These are phyloP conservation scores for Aspergillus sp. DNA, from an alignment of 2,329 filamentous ascomycete genomes.

Conservation along the genomic window DNA sequence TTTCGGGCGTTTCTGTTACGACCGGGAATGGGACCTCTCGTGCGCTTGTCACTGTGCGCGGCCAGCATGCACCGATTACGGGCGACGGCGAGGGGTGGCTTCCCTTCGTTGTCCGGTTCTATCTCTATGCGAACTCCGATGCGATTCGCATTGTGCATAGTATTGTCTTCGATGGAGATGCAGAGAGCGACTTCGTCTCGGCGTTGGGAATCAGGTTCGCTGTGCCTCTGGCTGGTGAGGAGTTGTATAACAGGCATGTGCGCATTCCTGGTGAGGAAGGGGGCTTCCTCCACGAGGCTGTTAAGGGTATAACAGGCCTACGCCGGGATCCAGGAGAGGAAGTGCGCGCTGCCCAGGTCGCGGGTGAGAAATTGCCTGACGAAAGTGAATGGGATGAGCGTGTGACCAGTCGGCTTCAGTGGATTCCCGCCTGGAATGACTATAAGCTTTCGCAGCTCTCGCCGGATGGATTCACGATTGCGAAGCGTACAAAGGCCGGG, in stretches of 20 bases:
- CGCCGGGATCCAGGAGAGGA: constrained; percentile 52
- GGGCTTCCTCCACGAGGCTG: constrained; percentile 58
- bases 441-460: constrained; percentile 59
- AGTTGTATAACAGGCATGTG: constrained; percentile 60
- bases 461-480: constrained; percentile 60
- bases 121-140: constrained; percentile 59
- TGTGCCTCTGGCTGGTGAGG: constrained; percentile 54
- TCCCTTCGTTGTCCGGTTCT: constrained; percentile 58
- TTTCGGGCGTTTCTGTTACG: constrained; percentile 53
- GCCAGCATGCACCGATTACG: constrained; percentile 36
- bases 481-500: constrained; percentile 56
- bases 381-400: constrained; percentile 41
- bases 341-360: constrained; percentile 42
- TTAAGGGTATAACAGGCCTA: constrained; percentile 61
- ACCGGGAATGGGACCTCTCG: constrained; percentile 38
- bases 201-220: constrained; percentile 39
- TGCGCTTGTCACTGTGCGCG: constrained; percentile 49
- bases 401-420: constrained; percentile 51
- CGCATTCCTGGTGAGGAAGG: constrained; percentile 57
- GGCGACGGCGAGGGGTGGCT: constrained; percentile 51
- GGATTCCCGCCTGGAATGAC: constrained; percentile 61
- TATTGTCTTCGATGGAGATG: constrained; percentile 55
- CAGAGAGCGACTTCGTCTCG: constrained; percentile 52
- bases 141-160: constrained; percentile 57
- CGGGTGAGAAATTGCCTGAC: constrained; percentile 26